A percentile compares a stretch with the other conserved stretches of the same genome.
phyloP scores from a whole-genome alignment of 176 grass and related monocot genomes.

The Cocos nucifera region DNA sequence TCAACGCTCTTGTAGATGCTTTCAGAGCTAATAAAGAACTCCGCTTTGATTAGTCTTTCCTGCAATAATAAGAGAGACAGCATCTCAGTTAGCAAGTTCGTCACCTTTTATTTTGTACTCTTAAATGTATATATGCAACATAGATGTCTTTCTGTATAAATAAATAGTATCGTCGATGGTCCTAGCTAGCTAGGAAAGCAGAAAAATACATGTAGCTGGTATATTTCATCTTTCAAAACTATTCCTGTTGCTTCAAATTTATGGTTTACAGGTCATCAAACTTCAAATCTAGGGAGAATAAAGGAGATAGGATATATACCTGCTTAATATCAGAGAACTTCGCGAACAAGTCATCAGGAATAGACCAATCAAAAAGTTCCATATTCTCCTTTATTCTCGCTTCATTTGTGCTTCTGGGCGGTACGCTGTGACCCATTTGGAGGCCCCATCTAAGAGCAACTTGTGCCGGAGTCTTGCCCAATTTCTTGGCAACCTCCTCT shows the following conservation, averaged over 20 bases:
- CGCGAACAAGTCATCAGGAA: constrained; percentile 34
- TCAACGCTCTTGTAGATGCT: constrained; percentile 35
- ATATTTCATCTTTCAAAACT: too few relatives aligned
- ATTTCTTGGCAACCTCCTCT: constrained; percentile 30
- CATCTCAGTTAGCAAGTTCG: too few relatives aligned
- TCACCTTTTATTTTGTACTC: too few relatives aligned
- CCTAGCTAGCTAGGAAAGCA: too few relatives aligned
- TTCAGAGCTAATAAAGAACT: constrained; percentile 18
- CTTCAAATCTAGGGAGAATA: too few relatives aligned
- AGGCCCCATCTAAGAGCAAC: constrained; percentile 44
- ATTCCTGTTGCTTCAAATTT: too few relatives aligned
- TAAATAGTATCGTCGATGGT: too few relatives aligned
- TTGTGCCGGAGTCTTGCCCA: constrained; percentile 46
- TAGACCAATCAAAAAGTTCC: constrained; percentile 40
- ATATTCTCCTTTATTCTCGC: constrained; percentile 39
- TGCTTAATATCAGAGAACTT: constrained; percentile 39
- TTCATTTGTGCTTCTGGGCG: constrained; percentile 42
- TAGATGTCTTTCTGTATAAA: too few relatives aligned
- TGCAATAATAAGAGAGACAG: constrained; percentile 15
- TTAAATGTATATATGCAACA: too few relatives aligned
- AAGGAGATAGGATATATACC: neutral
- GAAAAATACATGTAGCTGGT: too few relatives aligned
- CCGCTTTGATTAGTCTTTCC: constrained; percentile 20
- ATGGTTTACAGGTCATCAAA: too few relatives aligned
- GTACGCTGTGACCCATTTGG: constrained; percentile 41